Evolutionary conservation across 1,284 basidiomycete genomes (phyloP).

Genomic region (Grifola frondosa): DNA sequence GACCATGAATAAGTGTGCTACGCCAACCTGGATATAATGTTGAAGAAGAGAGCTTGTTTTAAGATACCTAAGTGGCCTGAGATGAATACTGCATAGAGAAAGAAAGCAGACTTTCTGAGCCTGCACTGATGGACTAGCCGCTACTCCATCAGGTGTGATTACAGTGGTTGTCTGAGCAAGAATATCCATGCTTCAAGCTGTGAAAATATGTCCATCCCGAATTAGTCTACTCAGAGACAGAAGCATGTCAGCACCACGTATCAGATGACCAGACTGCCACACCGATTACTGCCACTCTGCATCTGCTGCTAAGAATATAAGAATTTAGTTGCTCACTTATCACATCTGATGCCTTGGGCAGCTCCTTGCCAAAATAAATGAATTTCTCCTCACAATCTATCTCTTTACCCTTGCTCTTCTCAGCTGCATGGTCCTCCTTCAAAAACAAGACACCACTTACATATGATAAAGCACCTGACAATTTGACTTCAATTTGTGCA

Average conservation of each 20-base stretch:
- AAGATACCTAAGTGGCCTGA: slow-evolving; percentile 87
- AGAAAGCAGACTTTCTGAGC: slow-evolving; percentile 77
- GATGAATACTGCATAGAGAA: slow-evolving; percentile 88
- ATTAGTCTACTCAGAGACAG: slow-evolving; percentile 49
- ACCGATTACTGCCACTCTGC: slow-evolving; percentile 85
- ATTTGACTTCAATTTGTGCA: slow-evolving; percentile 32
- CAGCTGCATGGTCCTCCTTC: slow-evolving; percentile 32
- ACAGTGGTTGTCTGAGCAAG: slow-evolving; percentile 32
- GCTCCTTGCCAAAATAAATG: slow-evolving; percentile 52
- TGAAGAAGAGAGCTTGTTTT: slow-evolving; percentile 78
- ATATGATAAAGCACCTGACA: slow-evolving; percentile 57
- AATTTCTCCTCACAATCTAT: slow-evolving; percentile 36
- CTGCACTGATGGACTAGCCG: slow-evolving; percentile 31
- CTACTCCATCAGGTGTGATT: slow-evolving; percentile 33
- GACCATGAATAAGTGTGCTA: no score
- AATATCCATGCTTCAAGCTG: slow-evolving; percentile 41
- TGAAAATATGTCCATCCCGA: slow-evolving; percentile 74
- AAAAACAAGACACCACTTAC: slow-evolving; percentile 61
- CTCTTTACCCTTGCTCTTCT: slow-evolving; percentile 21
- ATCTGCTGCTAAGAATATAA: slow-evolving; percentile 53
- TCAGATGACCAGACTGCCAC: slow-evolving; percentile 85
- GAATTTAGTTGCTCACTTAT: slow-evolving; percentile 35
- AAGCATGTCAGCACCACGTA: slow-evolving; percentile 27
- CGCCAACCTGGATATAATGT: slow-evolving; percentile 78
- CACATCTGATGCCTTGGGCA: slow-evolving; percentile 64